Evolutionary conservation across 108 stramenopile species (phyloP).

Genomic region (Cyclostephanos invisitatus): DNA sequence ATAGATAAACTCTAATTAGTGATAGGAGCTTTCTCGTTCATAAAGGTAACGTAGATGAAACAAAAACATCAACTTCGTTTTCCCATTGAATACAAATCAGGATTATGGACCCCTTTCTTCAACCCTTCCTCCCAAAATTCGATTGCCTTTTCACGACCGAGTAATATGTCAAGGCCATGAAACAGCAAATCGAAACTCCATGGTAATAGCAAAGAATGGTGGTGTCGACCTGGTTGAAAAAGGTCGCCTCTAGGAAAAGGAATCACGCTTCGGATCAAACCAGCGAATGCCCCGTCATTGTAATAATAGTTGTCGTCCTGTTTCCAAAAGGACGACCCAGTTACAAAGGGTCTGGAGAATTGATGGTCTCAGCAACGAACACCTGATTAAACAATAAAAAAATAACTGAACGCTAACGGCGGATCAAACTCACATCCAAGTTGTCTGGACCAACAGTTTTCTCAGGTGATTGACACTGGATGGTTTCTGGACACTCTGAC

Average conservation of each 20-base stretch:
- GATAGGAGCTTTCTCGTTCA: background rate
- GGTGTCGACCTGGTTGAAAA: background rate
- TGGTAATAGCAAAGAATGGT: slow-evolving; percentile 26
- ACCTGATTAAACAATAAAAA: slow-evolving; percentile 3
- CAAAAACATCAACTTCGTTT: background rate
- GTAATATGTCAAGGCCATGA: slow-evolving; percentile 30
- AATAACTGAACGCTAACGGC: background rate
- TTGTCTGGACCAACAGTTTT: slow-evolving; percentile 51
- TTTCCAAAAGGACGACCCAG: slow-evolving; percentile 32
- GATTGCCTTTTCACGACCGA: slow-evolving; percentile 18
- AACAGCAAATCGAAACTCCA: slow-evolving; percentile 35
- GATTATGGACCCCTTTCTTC: slow-evolving; percentile 10
- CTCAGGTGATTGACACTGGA: slow-evolving; percentile 26
- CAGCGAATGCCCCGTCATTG: slow-evolving; percentile 49
- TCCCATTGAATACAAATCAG: background rate
- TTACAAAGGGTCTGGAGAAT: slow-evolving; percentile 33
- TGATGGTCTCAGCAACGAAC: background rate
- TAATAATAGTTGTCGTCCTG: slow-evolving; percentile 22
- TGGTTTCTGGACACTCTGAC: slow-evolving; percentile 33
- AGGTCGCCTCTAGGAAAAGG: background rate
- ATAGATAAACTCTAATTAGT: background rate
- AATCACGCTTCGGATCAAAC: slow-evolving; percentile 7
- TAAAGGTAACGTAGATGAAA: slow-evolving; percentile 1
- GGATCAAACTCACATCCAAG: slow-evolving; percentile 39
- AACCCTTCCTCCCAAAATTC: slow-evolving; percentile 41